Percentiles rank a stretch among this genome's conserved stretches.
phyloP scores from a whole-genome alignment of 805 yeast species.

The Starmera amethionina region DNA sequence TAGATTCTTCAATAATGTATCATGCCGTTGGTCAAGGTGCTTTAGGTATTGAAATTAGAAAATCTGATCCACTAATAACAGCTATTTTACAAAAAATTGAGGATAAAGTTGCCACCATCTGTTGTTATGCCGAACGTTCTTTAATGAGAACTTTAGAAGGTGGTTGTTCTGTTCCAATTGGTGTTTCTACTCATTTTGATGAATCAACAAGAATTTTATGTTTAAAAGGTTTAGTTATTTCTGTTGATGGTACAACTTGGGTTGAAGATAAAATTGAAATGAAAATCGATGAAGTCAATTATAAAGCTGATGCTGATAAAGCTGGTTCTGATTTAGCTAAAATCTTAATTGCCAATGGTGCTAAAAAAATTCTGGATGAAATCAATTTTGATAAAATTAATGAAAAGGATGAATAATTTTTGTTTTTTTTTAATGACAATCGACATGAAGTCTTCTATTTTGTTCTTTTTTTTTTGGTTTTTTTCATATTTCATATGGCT shows the following conservation, averaged over 20 bases:
- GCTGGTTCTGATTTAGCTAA: slow-evolving; percentile 68
- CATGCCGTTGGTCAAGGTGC: slow-evolving; percentile 99
- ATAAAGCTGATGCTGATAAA: slow-evolving; percentile 50
- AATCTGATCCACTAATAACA: slow-evolving; percentile 49
- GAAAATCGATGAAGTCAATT: slow-evolving; percentile 20
- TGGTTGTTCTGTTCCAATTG: slow-evolving; percentile 97
- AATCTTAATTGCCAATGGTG: slow-evolving; percentile 63
- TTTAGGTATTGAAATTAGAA: slow-evolving; percentile 81
- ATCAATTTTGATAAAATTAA: slow-evolving; percentile 62
- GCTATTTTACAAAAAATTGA: slow-evolving; percentile 55
- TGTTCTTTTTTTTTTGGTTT: no score
- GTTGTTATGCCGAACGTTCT: slow-evolving; percentile 84
- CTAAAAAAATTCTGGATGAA: slow-evolving; percentile 68
- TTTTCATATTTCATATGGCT: no score
- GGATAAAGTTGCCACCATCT: slow-evolving; percentile 52
- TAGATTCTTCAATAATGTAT: slow-evolving; percentile 74
- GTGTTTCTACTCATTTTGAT: slow-evolving; percentile 58
- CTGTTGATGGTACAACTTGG: slow-evolving; percentile 68
- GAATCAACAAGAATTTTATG: slow-evolving; percentile 34
- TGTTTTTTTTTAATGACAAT: no score
- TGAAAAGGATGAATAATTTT: slow-evolving; percentile 18
- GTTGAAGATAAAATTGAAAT: slow-evolving; percentile 45
- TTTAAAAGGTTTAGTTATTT: slow-evolving; percentile 67
- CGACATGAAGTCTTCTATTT: no score
- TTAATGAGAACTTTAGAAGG: slow-evolving; percentile 87